Evolutionary conservation across 768 basidiomycete genomes (phyloP), one percentile per base, ranked within the genome.

Genomic region (Mrakia frigida): DNA sequence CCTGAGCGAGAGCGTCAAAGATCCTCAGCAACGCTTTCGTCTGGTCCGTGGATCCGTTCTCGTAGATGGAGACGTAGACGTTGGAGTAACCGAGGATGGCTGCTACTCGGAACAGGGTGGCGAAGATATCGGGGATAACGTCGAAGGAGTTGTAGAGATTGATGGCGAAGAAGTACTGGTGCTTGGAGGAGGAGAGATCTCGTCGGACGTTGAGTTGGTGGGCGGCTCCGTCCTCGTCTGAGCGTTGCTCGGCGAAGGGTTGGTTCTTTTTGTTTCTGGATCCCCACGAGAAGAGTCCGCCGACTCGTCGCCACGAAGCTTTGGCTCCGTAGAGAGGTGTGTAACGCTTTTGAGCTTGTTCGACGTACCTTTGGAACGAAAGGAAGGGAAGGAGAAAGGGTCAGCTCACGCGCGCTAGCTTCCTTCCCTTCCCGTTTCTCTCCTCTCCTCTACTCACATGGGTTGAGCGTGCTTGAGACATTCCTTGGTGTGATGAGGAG

Each of bases 101-200:
- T 0, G 94, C 90, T 53, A 95, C 90, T 75, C 94, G 89, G 87
- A 99, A 99, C 80, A 99, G 90, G 31, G 94, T 94, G 43, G 94
- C 90, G 83, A 98, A 98, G 50, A 98, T 88, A 84, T 99, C 97
- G 25, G 97, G 95, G 79, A 98, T 95, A 83, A 98, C 86, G 85
- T 97, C 94, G 88, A 98, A 99, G 18, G 95, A 98, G 86, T 99
- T 99, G 87, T 98, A 98, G 77, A 98, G 87, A 85, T 99, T 99
- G 87, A 99, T 98, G 77, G 94, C 96, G 84, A 99, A 97, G 85
- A 93, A 98, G 83, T 98, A 99, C 83, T 99, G 98, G 88, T 99
- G 97, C 79, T 91, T 88, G 81, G 86, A 87, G 16, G 60, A 78
- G 31, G 72, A 75, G 25, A 83, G 78, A 76, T 82, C 83, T 43